These are phyloP conservation scores for Globisporangium mamillatum DNA, from an alignment of 352 stramenopile species.

Conservation along the genomic window DNA sequence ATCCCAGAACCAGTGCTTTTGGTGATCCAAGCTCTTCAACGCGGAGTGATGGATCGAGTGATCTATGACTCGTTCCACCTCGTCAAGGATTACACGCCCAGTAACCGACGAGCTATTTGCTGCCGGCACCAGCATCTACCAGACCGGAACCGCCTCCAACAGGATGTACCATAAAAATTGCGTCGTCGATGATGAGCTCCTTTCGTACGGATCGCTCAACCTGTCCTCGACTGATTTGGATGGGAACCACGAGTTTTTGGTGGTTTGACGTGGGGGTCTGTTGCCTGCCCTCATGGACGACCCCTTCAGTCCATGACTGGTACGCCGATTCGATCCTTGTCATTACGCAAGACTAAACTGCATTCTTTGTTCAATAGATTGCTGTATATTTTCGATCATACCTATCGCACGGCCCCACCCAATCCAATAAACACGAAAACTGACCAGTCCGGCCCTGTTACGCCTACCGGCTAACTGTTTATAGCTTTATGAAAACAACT, in stretches of 20 bases:
- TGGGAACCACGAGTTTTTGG: background rate
- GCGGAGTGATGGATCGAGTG: background rate
- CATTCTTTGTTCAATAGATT: too few species aligned
- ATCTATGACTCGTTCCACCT: background rate
- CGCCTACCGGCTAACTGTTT: too few species aligned
- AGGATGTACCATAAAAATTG: background rate
- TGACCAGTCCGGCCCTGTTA: too few species aligned
- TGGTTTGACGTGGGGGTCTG: background rate
- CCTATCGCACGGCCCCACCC: too few species aligned
- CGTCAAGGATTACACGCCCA: background rate
- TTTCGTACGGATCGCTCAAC: background rate
- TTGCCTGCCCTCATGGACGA: background rate
- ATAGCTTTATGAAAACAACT: too few species aligned
- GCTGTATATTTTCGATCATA: too few species aligned
- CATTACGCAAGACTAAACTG: too few species aligned
- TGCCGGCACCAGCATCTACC: background rate
- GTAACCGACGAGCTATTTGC: background rate
- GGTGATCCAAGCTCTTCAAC: background rate
- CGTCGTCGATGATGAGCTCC: background rate
- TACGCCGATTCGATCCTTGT: too few species aligned
- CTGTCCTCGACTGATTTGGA: background rate
- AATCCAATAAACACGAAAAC: too few species aligned
- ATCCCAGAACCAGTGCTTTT: background rate
- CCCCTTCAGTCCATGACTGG: background rate
- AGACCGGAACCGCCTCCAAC: background rate